Evolutionary conservation across 331 rosid species (phyloP), one percentile per base, ranked within the genome.

Genomic region (Telfairia occidentalis): DNA sequence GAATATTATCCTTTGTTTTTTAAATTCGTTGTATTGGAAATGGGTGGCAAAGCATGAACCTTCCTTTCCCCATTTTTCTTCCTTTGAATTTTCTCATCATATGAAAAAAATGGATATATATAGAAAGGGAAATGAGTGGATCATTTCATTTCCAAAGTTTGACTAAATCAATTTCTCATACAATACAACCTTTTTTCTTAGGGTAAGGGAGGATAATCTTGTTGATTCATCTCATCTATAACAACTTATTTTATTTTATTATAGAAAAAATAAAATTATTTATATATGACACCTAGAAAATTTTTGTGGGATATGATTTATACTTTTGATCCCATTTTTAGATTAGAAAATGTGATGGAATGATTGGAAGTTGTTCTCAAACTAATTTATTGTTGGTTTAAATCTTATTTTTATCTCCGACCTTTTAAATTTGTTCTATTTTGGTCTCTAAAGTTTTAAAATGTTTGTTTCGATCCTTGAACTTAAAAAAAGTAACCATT

Each of bases 11-110:
- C 19, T 0, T 34, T 18, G 2, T 32, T 38, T 38, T 38, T 38
- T 65, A 24, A 65, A 65, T 65, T 65, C 73, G 38, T 38, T 65
- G 72, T 38, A 65, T 65, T 28, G 29, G 50, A n/a, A 65, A 65
- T 65, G 50, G 72, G 49, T 65, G 72, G 46, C 71, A 34, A 16
- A 63, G 48, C 29, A 64, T 64, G 49, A 37, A 64, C 2, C 30
- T 64, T 63, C 48, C 15, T 37, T n/a, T 19, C 49, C 5, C 15
- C 11, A 19, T 64, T 19, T 64, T 64, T 21, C 5, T 64, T 35
- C 28, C n/a, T 64, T 64, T 64, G 29, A 37, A 18, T 63, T 34
- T 63, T 16, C 10, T 60, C 23, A 28, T 60, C 23, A 28, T 30
- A 5, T 59, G 40, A 23, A 59, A 59, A 29, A 4, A 12, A 13